Evolutionary conservation across 495 filamentous ascomycete species (phyloP).

Genomic region (Aspergillus ostianus): DNA sequence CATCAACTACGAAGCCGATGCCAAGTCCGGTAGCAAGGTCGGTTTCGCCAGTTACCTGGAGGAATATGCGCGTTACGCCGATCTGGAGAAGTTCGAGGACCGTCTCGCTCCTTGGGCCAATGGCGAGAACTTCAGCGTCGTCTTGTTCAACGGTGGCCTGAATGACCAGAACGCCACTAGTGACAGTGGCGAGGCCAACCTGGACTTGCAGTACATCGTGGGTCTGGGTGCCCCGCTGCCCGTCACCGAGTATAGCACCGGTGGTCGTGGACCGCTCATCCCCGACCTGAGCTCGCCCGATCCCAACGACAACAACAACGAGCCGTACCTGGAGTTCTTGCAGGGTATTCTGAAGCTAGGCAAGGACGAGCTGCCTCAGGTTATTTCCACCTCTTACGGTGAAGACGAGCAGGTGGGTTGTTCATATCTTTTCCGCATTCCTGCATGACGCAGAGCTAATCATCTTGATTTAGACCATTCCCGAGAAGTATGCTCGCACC

Average conservation of each 20-base stretch:
- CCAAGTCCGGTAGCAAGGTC: slow-evolving; percentile 44
- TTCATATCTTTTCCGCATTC: neutral
- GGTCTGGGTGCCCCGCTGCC: slow-evolving; percentile 58
- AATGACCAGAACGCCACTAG: slow-evolving; percentile 49
- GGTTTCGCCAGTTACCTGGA: slow-evolving; percentile 69
- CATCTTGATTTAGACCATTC: slow-evolving; percentile 55
- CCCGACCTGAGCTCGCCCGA: slow-evolving; percentile 61
- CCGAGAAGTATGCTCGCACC: slow-evolving; percentile 59
- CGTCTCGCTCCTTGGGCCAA: slow-evolving; percentile 51
- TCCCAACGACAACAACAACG: slow-evolving; percentile 57
- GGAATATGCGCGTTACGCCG: slow-evolving; percentile 60
- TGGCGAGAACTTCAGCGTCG: slow-evolving; percentile 63
- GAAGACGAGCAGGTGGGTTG: slow-evolving; percentile 63
- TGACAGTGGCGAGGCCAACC: slow-evolving; percentile 66
- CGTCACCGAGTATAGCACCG: slow-evolving; percentile 66
- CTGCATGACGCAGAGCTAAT: slow-evolving; percentile 7
- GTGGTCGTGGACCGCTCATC: slow-evolving; percentile 58
- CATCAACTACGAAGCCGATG: slow-evolving; percentile 47
- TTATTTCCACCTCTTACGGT: slow-evolving; percentile 77
- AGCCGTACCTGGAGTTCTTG: slow-evolving; percentile 74
- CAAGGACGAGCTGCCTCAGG: slow-evolving; percentile 61
- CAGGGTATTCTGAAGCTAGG: slow-evolving; percentile 54
- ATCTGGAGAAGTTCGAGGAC: slow-evolving; percentile 56
- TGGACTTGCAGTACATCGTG: slow-evolving; percentile 71
- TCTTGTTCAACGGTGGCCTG: slow-evolving; percentile 55